Evolutionary conservation across 2,329 filamentous ascomycete genomes (phyloP), one percentile per base, ranked within the genome.

Genomic region (Exophiala sp.): DNA sequence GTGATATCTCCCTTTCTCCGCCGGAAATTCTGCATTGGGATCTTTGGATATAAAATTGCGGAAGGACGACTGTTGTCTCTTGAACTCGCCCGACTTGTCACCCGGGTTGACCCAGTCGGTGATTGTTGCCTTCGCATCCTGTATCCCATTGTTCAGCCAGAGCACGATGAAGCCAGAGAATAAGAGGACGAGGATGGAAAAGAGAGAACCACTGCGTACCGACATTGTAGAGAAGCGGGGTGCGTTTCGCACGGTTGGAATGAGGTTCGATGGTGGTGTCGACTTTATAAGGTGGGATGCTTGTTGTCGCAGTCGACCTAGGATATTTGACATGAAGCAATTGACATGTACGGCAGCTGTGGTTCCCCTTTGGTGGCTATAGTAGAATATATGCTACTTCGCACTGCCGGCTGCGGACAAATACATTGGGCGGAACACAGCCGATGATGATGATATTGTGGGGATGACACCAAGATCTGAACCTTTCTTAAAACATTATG

Each of bases 1-100:
- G 73, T 99, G 94, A 71, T 99, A 99, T 52, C 94, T 82, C 49
- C 82, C 89, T 73, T 89, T 89, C 74, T 97, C 92, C 1, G 90
- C 82, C 4, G 90, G 88, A 64, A 91, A 96, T 69, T 85, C 74
- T 4, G 89, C 86, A 39, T 82, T 85, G 1, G 83, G 72, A 63
- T 89, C 82, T 59, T 79, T 82, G 32, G 87, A 89, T 70, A 96
- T 88, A 71, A 77, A 88, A 70, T 87, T 83, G 55, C 94, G 85
- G 74, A 97, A 97, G 51, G 84, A 80, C 57, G 89, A 94, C 59
- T 80, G 79, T 70, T 91, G 88, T 58, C 92, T 86, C 76, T 96
- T 96, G 80, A 95, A 97, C 73, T 96, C 91, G 71, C 92, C 92
- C 14, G 83, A 82, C 68, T 84, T 88, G 75, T 58, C 58, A 34